Evolutionary conservation across 148 eudicot species (phyloP), one percentile per base, ranked within the genome.

Genomic region (Camellia sinensis): DNA sequence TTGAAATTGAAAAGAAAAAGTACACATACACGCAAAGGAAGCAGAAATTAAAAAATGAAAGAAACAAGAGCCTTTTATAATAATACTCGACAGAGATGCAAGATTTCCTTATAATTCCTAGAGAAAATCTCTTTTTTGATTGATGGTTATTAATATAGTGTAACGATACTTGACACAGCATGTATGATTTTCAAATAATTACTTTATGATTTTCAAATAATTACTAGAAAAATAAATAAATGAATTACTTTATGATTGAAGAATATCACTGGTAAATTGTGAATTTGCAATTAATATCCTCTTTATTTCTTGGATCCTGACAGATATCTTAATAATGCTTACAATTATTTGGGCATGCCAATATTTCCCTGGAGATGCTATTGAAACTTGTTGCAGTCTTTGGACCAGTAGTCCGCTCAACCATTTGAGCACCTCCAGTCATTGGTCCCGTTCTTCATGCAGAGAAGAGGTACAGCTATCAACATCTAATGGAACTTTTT

Each of bases 331-430:
- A 13, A 7, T 67, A 12, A 57, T 5, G 12, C 67, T 48, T 37
- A 57, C 44, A 71, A 61, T 78, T 81, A 54, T 87, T 10, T 77
- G 94, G 99, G 90, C 99, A 97, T 91, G 87, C 87, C n/a, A 89
- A 82, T 79, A 82, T 97, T 87, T 90, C 99, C 40, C 74, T 97
- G 86, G 97, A 91, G 85, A 83, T 91, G 93, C 86, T 97, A 77
- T 83, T 97, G 72, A 97, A 97, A 87, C 97, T 97, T 61, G 96
- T 97, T 56, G 97, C 97, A 9, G 87, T 86, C 45, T 97, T 92
- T 78, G 99, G 98, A 53, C 78, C 92, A 22, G 87, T 85, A 53
- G 89, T 97, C 69, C 81, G 75, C 83, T 86, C 97, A 75, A 89
- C 97, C 66, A 87, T 91, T 80, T 89, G 92, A 52, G 98, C 91